These are phyloP conservation scores for Melastoma malabathricum DNA, from an alignment of 345 rosid species.

Conservation along the genomic window DNA sequence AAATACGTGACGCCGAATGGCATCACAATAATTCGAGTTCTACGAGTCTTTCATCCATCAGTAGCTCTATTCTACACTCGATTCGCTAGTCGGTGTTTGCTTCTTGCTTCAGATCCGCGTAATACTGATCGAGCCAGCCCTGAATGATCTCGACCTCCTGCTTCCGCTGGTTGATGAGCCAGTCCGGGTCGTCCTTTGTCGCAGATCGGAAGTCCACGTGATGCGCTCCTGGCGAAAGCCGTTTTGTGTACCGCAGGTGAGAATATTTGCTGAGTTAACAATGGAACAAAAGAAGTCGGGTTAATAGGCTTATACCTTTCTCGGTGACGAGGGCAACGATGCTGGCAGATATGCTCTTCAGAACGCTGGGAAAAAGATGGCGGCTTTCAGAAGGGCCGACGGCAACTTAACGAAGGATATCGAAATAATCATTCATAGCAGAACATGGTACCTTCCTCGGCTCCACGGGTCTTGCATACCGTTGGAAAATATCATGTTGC, in stretches of 20 bases:
- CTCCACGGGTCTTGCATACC: slow-evolving; percentile 81
- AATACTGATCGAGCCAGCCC: slow-evolving; percentile 42
- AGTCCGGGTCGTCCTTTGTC: slow-evolving; percentile 41
- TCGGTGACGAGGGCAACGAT: slow-evolving; percentile 51
- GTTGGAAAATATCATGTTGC: slow-evolving; percentile 67
- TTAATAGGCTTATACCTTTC: slow-evolving; percentile 22
- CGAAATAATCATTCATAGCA: background rate
- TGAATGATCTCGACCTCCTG: slow-evolving; percentile 47
- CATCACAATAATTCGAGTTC: too few species aligned
- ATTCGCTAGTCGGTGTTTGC: background rate
- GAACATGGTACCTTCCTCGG: slow-evolving; percentile 51
- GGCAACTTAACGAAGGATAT: background rate
- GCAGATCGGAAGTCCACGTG: slow-evolving; percentile 51
- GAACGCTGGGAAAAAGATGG: slow-evolving; percentile 26
- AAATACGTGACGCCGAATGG: too few species aligned
- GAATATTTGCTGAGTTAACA: background rate
- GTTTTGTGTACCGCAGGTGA: background rate
- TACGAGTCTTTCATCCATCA: too few species aligned
- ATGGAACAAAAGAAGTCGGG: background rate
- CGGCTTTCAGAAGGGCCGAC: background rate
- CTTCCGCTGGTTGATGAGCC: slow-evolving; percentile 48
- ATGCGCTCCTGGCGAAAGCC: slow-evolving; percentile 44
- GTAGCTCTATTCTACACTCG: too few species aligned
- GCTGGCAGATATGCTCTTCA: slow-evolving; percentile 54
- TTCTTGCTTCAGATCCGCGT: slow-evolving; percentile 23